phyloP scores from a whole-genome alignment of 148 eudicot species.

The Rhododendron ovatum region DNA sequence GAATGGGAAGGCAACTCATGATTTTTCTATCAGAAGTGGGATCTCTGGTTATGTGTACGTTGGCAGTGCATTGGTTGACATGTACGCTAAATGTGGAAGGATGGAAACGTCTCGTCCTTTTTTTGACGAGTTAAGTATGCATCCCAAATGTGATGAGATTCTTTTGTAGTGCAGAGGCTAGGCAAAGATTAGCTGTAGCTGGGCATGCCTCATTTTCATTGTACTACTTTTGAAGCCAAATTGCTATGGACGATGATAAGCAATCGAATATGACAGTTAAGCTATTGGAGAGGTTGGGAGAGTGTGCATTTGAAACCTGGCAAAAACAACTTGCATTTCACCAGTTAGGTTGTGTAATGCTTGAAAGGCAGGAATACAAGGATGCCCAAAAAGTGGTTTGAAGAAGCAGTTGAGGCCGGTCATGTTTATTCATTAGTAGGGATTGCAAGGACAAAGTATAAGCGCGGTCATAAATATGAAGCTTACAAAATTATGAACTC shows the following conservation, averaged over 20 bases:
- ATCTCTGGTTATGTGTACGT: too few relatives aligned
- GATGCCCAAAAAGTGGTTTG: constrained; percentile 76
- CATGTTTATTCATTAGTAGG: constrained; percentile 81
- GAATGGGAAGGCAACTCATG: too few relatives aligned
- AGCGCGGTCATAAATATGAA: constrained; percentile 70
- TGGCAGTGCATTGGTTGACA: too few relatives aligned
- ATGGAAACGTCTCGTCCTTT: too few relatives aligned
- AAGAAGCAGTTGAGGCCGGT: constrained; percentile 62
- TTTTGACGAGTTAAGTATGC: constrained; percentile 41
- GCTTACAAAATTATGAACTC: constrained; percentile 68
- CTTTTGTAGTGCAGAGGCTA: constrained; percentile 57
- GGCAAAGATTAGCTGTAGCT: constrained; percentile 41
- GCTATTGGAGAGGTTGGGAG: constrained; percentile 67
- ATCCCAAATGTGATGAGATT: constrained; percentile 48
- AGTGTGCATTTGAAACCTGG: constrained; percentile 56
- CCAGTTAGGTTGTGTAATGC: constrained; percentile 79
- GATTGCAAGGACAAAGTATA: constrained; percentile 69
- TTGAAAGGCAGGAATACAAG: constrained; percentile 70
- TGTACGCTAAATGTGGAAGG: too few relatives aligned
- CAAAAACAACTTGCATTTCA: constrained; percentile 71
- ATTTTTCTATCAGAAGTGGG: too few relatives aligned
- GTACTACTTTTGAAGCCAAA: constrained; percentile 70
- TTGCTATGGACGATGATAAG: constrained; percentile 71
- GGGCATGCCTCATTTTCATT: constrained; percentile 69
- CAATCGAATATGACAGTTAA: constrained; percentile 59